phyloP scores from a whole-genome alignment of 106 monocot genomes.

The Allium fistulosum region DNA sequence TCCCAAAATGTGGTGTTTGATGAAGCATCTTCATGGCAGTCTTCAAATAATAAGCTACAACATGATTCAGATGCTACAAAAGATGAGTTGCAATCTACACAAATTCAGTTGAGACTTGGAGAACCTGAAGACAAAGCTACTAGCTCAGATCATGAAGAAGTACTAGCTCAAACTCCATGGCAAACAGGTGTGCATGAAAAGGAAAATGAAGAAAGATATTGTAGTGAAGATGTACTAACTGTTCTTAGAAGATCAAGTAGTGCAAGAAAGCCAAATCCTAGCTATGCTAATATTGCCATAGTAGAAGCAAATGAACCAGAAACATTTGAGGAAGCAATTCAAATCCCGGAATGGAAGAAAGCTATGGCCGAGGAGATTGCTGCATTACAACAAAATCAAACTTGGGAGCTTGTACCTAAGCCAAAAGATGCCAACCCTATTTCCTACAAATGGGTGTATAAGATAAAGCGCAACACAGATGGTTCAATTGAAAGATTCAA shows the following conservation, averaged over 20 bases:
- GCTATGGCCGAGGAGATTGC: no score
- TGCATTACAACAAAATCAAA: no score
- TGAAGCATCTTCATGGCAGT: conserved; percentile 20
- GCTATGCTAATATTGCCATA: neutral
- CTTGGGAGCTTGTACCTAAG: no score
- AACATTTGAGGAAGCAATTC: neutral
- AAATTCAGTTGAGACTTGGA: neutral
- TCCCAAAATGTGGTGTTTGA: conserved; percentile 27
- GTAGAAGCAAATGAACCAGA: neutral
- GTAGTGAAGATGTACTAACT: neutral
- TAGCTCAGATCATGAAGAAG: no score
- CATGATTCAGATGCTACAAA: neutral
- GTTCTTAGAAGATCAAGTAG: neutral
- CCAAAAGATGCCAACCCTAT: no score
- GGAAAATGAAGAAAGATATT: neutral
- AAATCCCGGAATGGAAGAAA: neutral
- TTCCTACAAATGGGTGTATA: no score
- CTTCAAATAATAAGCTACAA: neutral
- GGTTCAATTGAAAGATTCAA: no score
- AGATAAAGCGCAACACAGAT: no score
- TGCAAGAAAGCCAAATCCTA: neutral
- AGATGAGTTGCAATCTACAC: neutral
- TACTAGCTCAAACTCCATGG: neutral
- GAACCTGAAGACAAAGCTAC: neutral
- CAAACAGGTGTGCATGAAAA: neutral